Evolutionary conservation across 176 grass and related monocot species (phyloP).

Genomic region (Ananas comosus): DNA sequence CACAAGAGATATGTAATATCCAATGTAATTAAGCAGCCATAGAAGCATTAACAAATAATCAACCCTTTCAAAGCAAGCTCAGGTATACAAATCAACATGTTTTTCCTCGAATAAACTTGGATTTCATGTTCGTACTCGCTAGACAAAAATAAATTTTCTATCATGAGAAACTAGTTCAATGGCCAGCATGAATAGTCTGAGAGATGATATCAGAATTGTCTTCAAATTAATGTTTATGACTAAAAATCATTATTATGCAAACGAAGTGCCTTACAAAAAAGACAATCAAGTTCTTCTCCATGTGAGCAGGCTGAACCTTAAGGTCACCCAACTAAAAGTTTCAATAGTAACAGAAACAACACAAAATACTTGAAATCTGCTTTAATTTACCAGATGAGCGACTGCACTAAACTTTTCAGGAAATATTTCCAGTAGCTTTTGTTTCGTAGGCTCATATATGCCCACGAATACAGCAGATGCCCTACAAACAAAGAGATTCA

Average conservation of each 20-base stretch:
- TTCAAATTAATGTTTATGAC: too few relatives aligned
- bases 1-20: neutral
- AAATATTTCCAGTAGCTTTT: slow-evolving; percentile 55
- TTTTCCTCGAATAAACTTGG: neutral
- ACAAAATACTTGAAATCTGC: neutral
- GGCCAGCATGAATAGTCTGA: too few relatives aligned
- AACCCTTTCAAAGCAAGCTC: neutral
- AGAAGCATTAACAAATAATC: neutral
- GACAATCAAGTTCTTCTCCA: too few relatives aligned
- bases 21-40: neutral
- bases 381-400: slow-evolving; percentile 88
- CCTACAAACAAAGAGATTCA: slow-evolving; percentile 29
- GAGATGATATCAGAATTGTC: too few relatives aligned
- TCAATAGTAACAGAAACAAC: neutral
- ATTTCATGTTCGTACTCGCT: neutral
- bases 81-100: neutral
- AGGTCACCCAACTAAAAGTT: too few relatives aligned
- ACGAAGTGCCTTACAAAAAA: too few relatives aligned
- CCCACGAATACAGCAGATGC: slow-evolving; percentile 95
- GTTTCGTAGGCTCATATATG: slow-evolving; percentile 85
- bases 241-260: too few relatives aligned
- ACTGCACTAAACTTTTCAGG: slow-evolving; percentile 88
- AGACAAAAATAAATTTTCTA: too few relatives aligned
- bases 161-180: too few relatives aligned
- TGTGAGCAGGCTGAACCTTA: too few relatives aligned